A percentile compares a stretch with the other conserved stretches of the same genome.
These are phyloP conservation scores for Boletellus ananas DNA, from an alignment of 768 basidiomycete genomes.

Conservation along the genomic window DNA sequence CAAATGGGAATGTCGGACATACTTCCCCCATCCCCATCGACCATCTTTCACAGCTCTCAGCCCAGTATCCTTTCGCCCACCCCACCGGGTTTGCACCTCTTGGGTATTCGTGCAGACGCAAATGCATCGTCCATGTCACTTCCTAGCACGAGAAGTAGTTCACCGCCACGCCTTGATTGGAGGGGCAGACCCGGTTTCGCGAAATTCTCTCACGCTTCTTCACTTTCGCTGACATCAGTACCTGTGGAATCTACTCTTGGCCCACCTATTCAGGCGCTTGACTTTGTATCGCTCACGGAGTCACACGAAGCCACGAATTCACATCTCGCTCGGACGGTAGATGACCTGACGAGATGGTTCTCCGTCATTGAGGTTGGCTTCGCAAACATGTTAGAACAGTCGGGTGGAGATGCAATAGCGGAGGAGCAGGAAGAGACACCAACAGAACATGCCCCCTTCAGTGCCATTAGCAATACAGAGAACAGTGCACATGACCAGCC, in stretches of 20 bases:
- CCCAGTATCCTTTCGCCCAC: constrained; percentile 37
- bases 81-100: constrained; percentile 31
- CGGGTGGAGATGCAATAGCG: constrained; percentile 50
- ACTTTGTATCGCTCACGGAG: constrained; percentile 55
- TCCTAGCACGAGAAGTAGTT: constrained; percentile 33
- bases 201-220: constrained; percentile 29
- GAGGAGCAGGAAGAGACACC: constrained; percentile 56
- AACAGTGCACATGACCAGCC: constrained; percentile 6
- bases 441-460: constrained; percentile 19
- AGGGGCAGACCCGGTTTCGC: constrained; percentile 20
- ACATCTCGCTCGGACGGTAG: constrained; percentile 70
- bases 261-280: constrained; percentile 59
- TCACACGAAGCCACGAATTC: constrained; percentile 56
- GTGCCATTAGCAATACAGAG: constrained; percentile 6
- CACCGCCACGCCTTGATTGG: constrained; percentile 24
- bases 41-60: constrained; percentile 35
- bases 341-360: constrained; percentile 75
- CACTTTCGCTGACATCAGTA: constrained; percentile 34
- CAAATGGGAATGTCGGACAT: constrained; percentile 66
- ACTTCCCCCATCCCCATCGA: constrained; percentile 70
- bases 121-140: constrained; percentile 40
- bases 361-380: constrained; percentile 70
- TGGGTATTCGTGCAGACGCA: constrained; percentile 28
- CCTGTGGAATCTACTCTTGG: constrained; percentile 33
- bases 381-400: constrained; percentile 56